Conservation (phyloP, 1,284 basidiomycete species). For the Termitomyces sp. region DNA sequence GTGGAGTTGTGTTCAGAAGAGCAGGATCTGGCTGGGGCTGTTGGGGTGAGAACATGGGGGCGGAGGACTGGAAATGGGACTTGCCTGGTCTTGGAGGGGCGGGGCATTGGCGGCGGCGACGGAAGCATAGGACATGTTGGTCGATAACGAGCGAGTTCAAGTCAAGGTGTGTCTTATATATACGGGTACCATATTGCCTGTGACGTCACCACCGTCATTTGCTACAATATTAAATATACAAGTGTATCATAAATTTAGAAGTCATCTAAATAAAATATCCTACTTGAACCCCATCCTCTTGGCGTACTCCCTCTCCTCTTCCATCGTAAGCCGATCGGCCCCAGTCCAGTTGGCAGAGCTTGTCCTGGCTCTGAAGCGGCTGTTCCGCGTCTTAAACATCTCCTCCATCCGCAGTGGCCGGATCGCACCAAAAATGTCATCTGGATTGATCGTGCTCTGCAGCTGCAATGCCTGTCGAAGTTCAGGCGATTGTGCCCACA, state of each 20-base stretch:
- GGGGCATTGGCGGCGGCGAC: conserved; percentile 56
- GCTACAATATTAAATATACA: too few species aligned
- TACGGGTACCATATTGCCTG: not conserved
- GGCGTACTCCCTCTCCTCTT: conserved; percentile 84
- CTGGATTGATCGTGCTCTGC: conserved; percentile 84
- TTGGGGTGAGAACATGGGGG: not conserved
- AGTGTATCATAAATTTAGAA: too few species aligned
- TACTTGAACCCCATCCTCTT: conserved; percentile 81
- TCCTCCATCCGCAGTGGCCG: conserved; percentile 84
- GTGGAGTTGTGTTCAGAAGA: conserved; percentile 53
- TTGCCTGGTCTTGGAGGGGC: conserved; percentile 41
- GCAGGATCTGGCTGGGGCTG: conserved; percentile 61
- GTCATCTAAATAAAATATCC: too few species aligned
- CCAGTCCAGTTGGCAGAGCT: conserved; percentile 94
- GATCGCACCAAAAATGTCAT: conserved; percentile 87
- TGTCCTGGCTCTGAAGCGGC: conserved; percentile 80
- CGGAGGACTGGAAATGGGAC: not conserved
- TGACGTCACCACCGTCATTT: conserved; percentile 18
- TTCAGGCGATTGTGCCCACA: conserved; percentile 89
- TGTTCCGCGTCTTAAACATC: conserved; percentile 69
- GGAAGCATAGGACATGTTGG: conserved; percentile 61
- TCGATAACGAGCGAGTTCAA: not conserved
- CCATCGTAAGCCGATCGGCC: conserved; percentile 73
- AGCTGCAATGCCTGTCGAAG: conserved; percentile 70
- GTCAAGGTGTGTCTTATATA: not conserved